Percentiles rank a stretch among this genome's conserved stretches.
phyloP scores from a whole-genome alignment of 495 filamentous ascomycete genomes.

The Neurospora terricola region DNA sequence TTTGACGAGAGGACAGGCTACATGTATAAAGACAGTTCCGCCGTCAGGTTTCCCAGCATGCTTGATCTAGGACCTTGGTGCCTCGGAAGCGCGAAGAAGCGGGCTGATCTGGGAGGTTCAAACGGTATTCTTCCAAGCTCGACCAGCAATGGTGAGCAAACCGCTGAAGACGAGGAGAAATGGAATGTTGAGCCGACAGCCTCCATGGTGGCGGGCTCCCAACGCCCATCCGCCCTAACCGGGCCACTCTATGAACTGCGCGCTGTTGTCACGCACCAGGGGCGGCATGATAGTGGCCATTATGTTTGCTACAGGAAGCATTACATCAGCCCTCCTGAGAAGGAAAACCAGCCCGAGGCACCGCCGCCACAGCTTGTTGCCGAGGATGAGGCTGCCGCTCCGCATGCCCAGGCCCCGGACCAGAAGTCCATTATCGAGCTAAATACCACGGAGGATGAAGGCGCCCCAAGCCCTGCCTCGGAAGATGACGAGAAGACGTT shows the following conservation, averaged over 20 bases:
- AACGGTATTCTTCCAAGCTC: neutral
- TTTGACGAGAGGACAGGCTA: constrained; percentile 74
- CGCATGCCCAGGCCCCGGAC: neutral
- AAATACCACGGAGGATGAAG: neutral
- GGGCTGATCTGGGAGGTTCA: neutral
- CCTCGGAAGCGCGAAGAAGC: constrained; percentile 42
- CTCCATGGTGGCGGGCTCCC: constrained; percentile 55
- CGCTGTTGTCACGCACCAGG: constrained; percentile 81
- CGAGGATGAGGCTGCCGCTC: neutral
- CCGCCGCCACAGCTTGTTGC: neutral
- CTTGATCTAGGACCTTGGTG: constrained; percentile 75
- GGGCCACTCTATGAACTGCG: constrained; percentile 69
- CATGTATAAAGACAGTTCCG: constrained; percentile 72
- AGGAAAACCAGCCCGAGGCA: neutral
- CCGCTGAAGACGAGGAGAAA: constrained; percentile 38
- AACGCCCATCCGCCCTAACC: constrained; percentile 27
- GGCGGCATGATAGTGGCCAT: constrained; percentile 88
- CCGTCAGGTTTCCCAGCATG: constrained; percentile 59
- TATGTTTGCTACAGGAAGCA: constrained; percentile 84
- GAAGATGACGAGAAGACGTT: constrained; percentile 5
- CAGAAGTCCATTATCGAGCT: neutral
- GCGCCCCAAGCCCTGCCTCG: neutral
- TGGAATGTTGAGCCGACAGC: constrained; percentile 56
- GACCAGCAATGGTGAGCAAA: constrained; percentile 3
- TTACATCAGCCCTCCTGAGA: neutral